Evolutionary conservation across 192 early-diverging fungal species (phyloP).

Genomic region (Podila epicladia): DNA sequence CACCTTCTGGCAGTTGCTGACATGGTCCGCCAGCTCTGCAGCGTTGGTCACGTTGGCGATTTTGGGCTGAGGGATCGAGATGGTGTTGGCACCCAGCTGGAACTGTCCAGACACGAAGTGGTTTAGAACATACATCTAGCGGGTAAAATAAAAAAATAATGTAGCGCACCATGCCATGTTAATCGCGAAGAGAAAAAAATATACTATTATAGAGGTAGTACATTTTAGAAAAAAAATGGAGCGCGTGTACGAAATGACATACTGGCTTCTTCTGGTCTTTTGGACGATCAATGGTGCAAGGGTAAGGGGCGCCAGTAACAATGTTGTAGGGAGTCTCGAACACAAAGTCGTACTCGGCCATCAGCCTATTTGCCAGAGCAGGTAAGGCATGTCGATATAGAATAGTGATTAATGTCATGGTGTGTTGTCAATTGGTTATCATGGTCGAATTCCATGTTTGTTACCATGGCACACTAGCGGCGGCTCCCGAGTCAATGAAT

Average conservation of each 20-base stretch:
- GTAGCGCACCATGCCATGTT: slow-evolving; percentile 6
- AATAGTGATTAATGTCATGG: background rate
- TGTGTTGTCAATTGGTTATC: too few relatives aligned
- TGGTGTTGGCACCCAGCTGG: slow-evolving; percentile 18
- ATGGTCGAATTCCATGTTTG: too few relatives aligned
- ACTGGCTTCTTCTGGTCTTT: slow-evolving; percentile 44
- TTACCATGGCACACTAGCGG: slow-evolving; percentile 71
- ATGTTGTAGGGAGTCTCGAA: slow-evolving; percentile 78
- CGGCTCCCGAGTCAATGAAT: slow-evolving; percentile 64
- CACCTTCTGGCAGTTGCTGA: slow-evolving; percentile 57
- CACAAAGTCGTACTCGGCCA: slow-evolving; percentile 69
- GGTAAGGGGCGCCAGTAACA: slow-evolving; percentile 54
- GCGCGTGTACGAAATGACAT: background rate
- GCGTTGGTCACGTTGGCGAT: slow-evolving; percentile 66
- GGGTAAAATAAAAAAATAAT: too few relatives aligned
- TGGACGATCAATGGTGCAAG: slow-evolving; percentile 68
- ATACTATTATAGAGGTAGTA: too few relatives aligned
- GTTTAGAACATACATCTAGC: slow-evolving; percentile 78
- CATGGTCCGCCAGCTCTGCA: slow-evolving; percentile 62
- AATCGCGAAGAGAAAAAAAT: too few relatives aligned
- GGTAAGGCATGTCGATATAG: background rate
- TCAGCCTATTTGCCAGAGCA: slow-evolving; percentile 51
- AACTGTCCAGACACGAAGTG: slow-evolving; percentile 74
- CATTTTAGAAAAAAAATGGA: background rate
- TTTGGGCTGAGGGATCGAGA: slow-evolving; percentile 65